Base-by-base conservation (phyloP, 179 eudicot genomes). In the Beta macrorhiza region DNA sequence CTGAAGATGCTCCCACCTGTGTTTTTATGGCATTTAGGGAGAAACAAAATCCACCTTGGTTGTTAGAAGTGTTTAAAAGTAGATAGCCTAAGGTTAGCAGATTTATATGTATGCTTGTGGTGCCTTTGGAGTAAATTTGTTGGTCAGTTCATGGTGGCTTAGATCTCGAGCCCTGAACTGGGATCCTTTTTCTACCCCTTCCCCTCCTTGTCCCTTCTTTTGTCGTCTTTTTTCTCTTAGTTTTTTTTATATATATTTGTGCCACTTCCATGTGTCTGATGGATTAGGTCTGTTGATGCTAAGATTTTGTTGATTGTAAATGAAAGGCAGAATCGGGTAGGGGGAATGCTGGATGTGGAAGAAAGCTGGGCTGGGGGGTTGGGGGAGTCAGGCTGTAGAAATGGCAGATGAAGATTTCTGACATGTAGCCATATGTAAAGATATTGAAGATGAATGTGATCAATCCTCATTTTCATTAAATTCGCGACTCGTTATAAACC, bases 21-120 rank as follows among this genome's bases (percentile, higher is more conserved):
- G 59, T 77, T 84, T 81, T 73, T 71, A 73, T 57, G 61, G 62
- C 78, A 81, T 83, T 75, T 81, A 78, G 88, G 90, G 78, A 72
- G 83, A 81, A 78, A 45, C 67, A 74, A 64, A 81, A 81, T 68
- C 74, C 73, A 47, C 68, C 77, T 75, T 73, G 77, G 83, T 72
- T 71, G 74, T 82, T 81, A 74, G 76, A 80, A 72, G 77, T 79
- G 77, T 78, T 79, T 52, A 32, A 79, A 69, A 83, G 79, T 69
- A 83, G 83, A 79, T 83, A 83, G 86, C 67, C 61, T 11, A 77
- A 82, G 84, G 81, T 80, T 80, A 80, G 86, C 69, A 80, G 71
- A 80, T 80, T 61, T 62, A 71, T 84, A 75, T 79, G 76, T 78
- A 73, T 53, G 81, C 78, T 19, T 82, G 45, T 51, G 80, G 67